Evolutionary conservation across 2,329 filamentous ascomycete species (phyloP), one percentile per base, ranked within the genome.

Genomic region (Calonectria henricotiae): DNA sequence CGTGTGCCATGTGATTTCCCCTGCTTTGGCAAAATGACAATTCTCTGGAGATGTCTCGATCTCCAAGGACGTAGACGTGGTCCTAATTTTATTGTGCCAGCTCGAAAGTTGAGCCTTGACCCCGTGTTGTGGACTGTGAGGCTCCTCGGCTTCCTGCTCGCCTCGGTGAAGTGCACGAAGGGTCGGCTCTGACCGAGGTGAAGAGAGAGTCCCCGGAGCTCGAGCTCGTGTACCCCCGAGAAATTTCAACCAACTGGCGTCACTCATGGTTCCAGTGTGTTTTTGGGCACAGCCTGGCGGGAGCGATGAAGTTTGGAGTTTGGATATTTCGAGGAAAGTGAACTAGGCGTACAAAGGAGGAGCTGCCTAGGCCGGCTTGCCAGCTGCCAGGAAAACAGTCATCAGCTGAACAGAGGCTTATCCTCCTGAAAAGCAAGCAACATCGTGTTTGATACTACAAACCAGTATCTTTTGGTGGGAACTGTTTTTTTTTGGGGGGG

Each of bases 1-100:
- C n/a, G 81, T 83, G 61, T 84, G 80, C 79, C 82, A 83, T 3
- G 77, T 70, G 23, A 74, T 61, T 17, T 81, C 77, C 8, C 46
- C 65, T 54, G 61, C 72, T 12, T 62, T 73, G 55, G 70, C 62
- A 54, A 76, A 69, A 9, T 76, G 68, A 15, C 72, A 25, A 32
- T 68, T 72, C 46, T 76, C 74, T 25, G 62, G 66, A 30, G 69
- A 67, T 30, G 44, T 41, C 7, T 74, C 68, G 20, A 49, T 23
- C 27, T 63, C 70, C 12, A 55, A 7, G 9, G 17, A 13, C 12
- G 30, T 46, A 47, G 60, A 60, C 30, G 46, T n/a, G 35, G 62
- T 25, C n/a, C n/a, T 68, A 39, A 23, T 49, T 51, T 39, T 17
- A 7, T 35, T 73, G 30, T 77, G 69, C 66, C 67, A 73, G 61